Conservation (phyloP, 1,284 basidiomycete genomes). For the Macrocybe sp. region DNA sequence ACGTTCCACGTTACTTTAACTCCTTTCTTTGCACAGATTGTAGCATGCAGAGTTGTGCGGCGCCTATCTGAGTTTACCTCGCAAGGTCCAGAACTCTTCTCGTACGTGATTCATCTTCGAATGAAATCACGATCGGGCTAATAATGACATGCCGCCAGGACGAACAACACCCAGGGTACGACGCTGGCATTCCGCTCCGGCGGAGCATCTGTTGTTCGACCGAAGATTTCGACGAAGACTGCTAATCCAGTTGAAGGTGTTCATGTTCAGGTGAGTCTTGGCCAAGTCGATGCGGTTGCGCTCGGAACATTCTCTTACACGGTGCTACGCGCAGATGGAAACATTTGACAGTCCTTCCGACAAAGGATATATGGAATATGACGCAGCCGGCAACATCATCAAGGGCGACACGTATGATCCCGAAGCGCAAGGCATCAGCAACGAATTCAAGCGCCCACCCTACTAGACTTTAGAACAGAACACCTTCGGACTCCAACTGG, state of each 20-base stretch:
- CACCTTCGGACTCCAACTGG: not conserved
- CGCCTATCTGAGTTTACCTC: slow-evolving; percentile 55
- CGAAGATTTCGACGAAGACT: slow-evolving; percentile 29
- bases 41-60: slow-evolving; percentile 65
- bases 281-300: not conserved
- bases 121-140: too few relatives aligned
- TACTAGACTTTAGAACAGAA: slow-evolving; percentile 30
- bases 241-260: slow-evolving; percentile 31
- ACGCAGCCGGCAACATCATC: slow-evolving; percentile 43
- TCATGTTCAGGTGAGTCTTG: slow-evolving; percentile 37
- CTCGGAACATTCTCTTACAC: not conserved
- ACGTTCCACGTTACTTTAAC: not conserved
- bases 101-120: slow-evolving; percentile 32
- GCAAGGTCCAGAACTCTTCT: slow-evolving; percentile 46
- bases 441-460: slow-evolving; percentile 60
- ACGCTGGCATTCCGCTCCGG: slow-evolving; percentile 39
- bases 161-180: slow-evolving; percentile 31
- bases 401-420: slow-evolving; percentile 42
- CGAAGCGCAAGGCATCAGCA: slow-evolving; percentile 50
- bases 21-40: slow-evolving; percentile 42
- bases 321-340: slow-evolving; percentile 39
- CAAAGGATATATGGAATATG: slow-evolving; percentile 39
- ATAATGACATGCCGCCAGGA: slow-evolving; percentile 14
- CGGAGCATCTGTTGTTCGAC: slow-evolving; percentile 20
- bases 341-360: slow-evolving; percentile 47